Evolutionary conservation across 495 filamentous ascomycete genomes (phyloP), one percentile per base, ranked within the genome.

Genomic region (Penicillium cataractarum): DNA sequence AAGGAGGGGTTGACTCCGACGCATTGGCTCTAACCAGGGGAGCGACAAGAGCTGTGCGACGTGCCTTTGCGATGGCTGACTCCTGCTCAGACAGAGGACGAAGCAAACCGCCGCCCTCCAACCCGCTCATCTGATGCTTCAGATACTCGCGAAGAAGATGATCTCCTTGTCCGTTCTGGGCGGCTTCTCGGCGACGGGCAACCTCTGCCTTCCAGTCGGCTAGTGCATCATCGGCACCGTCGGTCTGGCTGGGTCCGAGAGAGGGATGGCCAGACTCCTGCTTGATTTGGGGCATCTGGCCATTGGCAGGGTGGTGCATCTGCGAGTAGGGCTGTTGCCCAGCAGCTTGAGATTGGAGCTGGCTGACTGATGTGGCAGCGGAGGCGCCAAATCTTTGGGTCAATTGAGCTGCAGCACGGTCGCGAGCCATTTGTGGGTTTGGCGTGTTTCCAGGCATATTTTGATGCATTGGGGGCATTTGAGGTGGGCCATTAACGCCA

Each of bases 41-140:
- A 2, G 55, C 51, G 35, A 27, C 42, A 27, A 57, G 57, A 35
- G 63, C 65, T 17, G 61, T 53, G 33, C 60, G 68, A 1, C 64
- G 66, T 22, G 55, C 39, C 8, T 60, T 26, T 22, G 63, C 65
- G 35, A 60, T 65, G 39, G 66, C 72, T 29, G 58, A 70, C 57
- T 71, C 70, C 26, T 73, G 77, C 62, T 82, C 74, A 31, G 73
- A 63, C 21, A 82, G 58, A 0, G 93, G 91, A 39, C 93, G 67
- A 84, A 96, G 90, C 44, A 97, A 77, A 44, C 93, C 93, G 57
- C 90, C 91, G 50, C 84, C 90, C 74, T 97, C 90, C 74, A 93
- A 83, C 58, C 81, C 80, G 53, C 83, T 84, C 58, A 88, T 88
- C 60, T 84, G 82, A 17, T 89, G 83, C 60, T 66, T 74, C 37